Evolutionary conservation across 2,329 filamentous ascomycete species (phyloP).

Genomic region (Grosmannia penicillata): DNA sequence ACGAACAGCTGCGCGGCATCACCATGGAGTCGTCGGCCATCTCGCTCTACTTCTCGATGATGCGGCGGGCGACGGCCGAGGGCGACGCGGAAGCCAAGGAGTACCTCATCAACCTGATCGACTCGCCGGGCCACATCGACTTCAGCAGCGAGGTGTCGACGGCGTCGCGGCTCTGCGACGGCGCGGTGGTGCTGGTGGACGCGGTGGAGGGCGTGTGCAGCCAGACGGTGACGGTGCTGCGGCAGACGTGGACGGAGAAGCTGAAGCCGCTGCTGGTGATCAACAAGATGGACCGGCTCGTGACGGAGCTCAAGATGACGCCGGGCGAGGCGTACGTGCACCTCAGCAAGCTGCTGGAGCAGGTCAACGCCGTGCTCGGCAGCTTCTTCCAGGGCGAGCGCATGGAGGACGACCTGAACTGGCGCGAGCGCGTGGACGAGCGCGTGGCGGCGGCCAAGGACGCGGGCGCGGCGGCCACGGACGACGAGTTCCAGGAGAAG

Average conservation of each 20-base stretch:
- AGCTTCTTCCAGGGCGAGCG: conserved; percentile 96
- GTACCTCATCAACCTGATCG: conserved; percentile 93
- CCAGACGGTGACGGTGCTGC: conserved; percentile 90
- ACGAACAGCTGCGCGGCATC: conserved; percentile 90
- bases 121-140: conserved; percentile 95
- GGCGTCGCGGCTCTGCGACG: conserved; percentile 85
- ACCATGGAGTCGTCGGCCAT: conserved; percentile 99
- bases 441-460: conserved; percentile 49
- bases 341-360: conserved; percentile 76
- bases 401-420: conserved; percentile 96
- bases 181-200: conserved; percentile 86
- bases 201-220: conserved; percentile 97
- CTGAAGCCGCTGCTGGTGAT: conserved; percentile 88
- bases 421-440: conserved; percentile 87
- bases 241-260: conserved; percentile 92
- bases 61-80: conserved; percentile 57
- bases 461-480: conserved; percentile 65
- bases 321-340: conserved; percentile 81
- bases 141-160: conserved; percentile 98
- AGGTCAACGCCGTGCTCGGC: conserved; percentile 92
- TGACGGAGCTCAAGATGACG: conserved; percentile 90
- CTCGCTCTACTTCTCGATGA: conserved; percentile 86
- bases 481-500: conserved; percentile 67
- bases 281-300: conserved; percentile 93
- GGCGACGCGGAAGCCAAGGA: conserved; percentile 61